phyloP scores from a whole-genome alignment of 2,329 filamentous ascomycete genomes.

The Penicillium sp. region DNA sequence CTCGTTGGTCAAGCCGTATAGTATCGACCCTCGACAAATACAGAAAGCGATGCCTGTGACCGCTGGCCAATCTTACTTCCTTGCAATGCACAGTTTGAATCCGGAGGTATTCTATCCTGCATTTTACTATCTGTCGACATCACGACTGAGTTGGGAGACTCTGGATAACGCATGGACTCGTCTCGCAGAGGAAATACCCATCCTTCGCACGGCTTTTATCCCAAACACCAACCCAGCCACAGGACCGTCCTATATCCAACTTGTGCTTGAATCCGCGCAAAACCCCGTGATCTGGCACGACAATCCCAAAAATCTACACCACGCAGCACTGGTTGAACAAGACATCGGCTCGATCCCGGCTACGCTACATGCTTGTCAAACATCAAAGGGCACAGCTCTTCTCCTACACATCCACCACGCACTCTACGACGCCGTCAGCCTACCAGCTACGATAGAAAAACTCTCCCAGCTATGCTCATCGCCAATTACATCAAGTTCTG shows the following conservation, averaged over 20 bases:
- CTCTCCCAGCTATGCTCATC: conserved; percentile 52
- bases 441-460: conserved; percentile 65
- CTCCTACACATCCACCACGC: conserved; percentile 77
- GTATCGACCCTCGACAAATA: conserved; percentile 52
- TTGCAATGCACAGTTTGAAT: conserved; percentile 67
- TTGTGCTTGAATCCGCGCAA: conserved; percentile 53
- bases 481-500: neutral
- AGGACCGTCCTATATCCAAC: conserved; percentile 65
- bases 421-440: conserved; percentile 83
- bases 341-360: conserved; percentile 29
- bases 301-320: conserved; percentile 17
- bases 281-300: conserved; percentile 39
- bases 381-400: conserved; percentile 35
- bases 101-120: conserved; percentile 73
- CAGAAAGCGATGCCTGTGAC: conserved; percentile 69
- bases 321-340: conserved; percentile 14
- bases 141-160: conserved; percentile 38
- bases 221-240: conserved; percentile 52
- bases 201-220: conserved; percentile 72
- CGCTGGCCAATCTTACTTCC: conserved; percentile 79
- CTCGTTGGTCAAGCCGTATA: conserved; percentile 44
- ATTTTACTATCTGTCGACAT: conserved; percentile 65
- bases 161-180: conserved; percentile 65
- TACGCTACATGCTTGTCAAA: conserved; percentile 40
- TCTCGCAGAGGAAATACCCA: conserved; percentile 60